Percentiles rank a stretch among this genome's conserved stretches.
Conservation (phyloP, 495 filamentous ascomycete genomes). For the Patellaria atrata region DNA sequence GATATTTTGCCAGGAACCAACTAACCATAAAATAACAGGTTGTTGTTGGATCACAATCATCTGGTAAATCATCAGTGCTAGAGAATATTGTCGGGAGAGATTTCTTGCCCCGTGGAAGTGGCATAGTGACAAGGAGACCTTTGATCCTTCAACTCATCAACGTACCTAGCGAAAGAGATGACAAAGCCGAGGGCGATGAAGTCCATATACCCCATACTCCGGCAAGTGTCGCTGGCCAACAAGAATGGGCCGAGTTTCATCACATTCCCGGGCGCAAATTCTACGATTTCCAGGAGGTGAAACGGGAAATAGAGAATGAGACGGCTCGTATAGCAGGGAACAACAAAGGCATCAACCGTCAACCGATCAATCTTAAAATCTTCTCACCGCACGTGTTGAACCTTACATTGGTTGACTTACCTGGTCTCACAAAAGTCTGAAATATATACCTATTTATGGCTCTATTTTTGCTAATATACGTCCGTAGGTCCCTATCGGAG, state of each 20-base stretch:
- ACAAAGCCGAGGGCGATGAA: constrained; percentile 49
- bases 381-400: constrained; percentile 96
- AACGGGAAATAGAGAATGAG: constrained; percentile 94
- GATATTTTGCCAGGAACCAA: no score
- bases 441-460: constrained; percentile 1
- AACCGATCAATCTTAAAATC: constrained; percentile 97
- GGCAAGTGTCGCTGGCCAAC: constrained; percentile 51
- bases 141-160: constrained; percentile 98
- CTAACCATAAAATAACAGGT: constrained; percentile 42
- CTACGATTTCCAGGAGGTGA: constrained; percentile 82
- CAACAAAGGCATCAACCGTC: constrained; percentile 97
- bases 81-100: constrained; percentile 98
- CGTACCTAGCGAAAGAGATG: constrained; percentile 64
- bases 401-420: constrained; percentile 89
- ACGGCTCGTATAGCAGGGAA: constrained; percentile 87
- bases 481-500: constrained; percentile 74
- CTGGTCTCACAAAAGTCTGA: constrained; percentile 83
- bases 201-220: constrained; percentile 54
- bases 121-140: constrained; percentile 88
- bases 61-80: constrained; percentile 96
- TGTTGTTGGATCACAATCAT: constrained; percentile 95
- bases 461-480: constrained; percentile 10
- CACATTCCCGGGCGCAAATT: constrained; percentile 82
- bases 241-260: constrained; percentile 96
- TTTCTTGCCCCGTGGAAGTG: constrained; percentile 89